A percentile compares a stretch with the other conserved stretches of the same genome.
Conservation (phyloP, 176 grass and related monocot genomes). For the Saccharum officinarum region DNA sequence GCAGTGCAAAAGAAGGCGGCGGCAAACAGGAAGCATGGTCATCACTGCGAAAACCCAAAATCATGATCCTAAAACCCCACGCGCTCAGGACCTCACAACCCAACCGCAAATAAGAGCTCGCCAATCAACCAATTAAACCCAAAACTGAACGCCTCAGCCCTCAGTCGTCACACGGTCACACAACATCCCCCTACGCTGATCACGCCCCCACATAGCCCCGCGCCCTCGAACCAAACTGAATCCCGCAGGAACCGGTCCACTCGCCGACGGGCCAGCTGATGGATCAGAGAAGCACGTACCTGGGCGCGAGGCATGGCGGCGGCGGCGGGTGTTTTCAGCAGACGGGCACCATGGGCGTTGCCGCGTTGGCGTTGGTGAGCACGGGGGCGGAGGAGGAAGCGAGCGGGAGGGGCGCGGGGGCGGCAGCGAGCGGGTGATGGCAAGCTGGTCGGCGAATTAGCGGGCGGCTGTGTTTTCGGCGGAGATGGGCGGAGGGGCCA, state of each 20-base stretch:
- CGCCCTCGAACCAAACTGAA: neutral
- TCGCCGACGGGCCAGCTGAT: neutral
- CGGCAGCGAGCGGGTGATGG: neutral
- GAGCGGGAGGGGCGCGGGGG: neutral
- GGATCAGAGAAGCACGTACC: conserved; percentile 6
- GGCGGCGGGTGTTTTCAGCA: neutral
- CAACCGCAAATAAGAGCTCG: neutral
- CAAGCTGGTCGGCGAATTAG: neutral
- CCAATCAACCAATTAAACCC: neutral
- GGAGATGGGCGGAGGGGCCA: neutral
- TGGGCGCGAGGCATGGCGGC: neutral
- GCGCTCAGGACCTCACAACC: no score
- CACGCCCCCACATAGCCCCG: neutral
- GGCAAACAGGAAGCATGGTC: neutral
- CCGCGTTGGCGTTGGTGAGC: neutral
- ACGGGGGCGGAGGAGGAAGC: no score
- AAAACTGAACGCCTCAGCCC: neutral
- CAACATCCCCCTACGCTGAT: neutral
- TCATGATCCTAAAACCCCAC: neutral
- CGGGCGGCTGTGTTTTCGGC: neutral
- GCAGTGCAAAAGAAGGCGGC: neutral
- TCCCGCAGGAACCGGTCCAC: neutral
- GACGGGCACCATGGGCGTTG: neutral
- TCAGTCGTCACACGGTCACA: neutral
- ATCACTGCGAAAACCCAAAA: neutral